A percentile compares a stretch with the other conserved stretches of the same genome.
Evolutionary conservation across 345 rosid genomes (phyloP).

Genomic region (Jatropha curcas): DNA sequence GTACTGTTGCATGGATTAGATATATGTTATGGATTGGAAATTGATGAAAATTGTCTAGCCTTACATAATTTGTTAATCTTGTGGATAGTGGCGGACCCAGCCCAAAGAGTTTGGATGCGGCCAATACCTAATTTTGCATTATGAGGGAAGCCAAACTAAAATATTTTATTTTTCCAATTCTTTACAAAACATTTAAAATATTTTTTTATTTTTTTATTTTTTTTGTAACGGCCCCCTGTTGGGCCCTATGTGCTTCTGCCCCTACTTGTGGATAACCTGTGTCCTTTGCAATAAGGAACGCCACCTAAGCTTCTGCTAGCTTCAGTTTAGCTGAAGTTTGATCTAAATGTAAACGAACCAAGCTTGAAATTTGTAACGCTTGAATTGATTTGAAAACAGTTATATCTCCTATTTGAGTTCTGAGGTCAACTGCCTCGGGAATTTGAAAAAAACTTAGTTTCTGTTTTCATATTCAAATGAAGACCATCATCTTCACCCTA

Average conservation of each 20-base stretch:
- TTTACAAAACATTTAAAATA: too few relatives aligned
- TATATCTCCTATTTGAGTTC: too few relatives aligned
- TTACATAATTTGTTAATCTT: neutral
- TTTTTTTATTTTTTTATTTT: too few relatives aligned
- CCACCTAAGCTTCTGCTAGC: neutral
- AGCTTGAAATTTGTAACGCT: neutral
- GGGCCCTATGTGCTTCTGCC: too few relatives aligned
- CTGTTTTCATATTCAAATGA: neutral
- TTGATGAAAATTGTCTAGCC: neutral
- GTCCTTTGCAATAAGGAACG: neutral
- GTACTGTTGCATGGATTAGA: neutral
- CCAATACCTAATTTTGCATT: too few relatives aligned
- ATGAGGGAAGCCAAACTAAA: too few relatives aligned
- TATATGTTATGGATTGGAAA: neutral
- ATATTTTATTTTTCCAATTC: too few relatives aligned
- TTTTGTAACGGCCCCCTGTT: too few relatives aligned
- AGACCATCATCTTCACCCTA: neutral
- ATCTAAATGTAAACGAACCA: neutral
- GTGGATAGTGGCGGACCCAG: too few relatives aligned
- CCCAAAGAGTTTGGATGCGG: too few relatives aligned
- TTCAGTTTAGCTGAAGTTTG: neutral
- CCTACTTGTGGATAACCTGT: too few relatives aligned
- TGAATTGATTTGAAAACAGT: too few relatives aligned
- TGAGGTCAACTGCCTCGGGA: neutral
- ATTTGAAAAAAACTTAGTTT: neutral